phyloP scores from a whole-genome alignment of 495 filamentous ascomycete species.

The Penicillium dipodomyicola region DNA sequence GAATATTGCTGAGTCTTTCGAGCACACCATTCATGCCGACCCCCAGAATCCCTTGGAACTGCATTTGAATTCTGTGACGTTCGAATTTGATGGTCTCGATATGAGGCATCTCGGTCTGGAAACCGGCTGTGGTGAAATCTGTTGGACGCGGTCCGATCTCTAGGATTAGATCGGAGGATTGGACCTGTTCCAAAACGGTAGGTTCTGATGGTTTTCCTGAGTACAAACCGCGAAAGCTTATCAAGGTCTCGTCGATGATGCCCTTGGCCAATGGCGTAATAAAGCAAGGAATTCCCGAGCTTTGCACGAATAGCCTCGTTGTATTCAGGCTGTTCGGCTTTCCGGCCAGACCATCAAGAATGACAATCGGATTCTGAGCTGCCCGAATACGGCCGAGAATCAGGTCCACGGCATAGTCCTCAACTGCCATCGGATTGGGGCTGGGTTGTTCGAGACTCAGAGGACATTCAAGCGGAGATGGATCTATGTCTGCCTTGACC shows the following conservation, averaged over 20 bases:
- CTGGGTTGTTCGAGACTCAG: background rate
- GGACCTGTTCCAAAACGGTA: conserved; percentile 8
- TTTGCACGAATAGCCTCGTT: conserved; percentile 10
- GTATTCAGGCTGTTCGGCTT: conserved; percentile 3
- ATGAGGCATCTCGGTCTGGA: conserved; percentile 9
- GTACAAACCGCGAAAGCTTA: conserved; percentile 9
- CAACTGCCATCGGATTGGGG: background rate
- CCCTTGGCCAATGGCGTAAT: conserved; percentile 16
- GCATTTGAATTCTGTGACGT: conserved; percentile 3
- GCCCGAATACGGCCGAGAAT: background rate
- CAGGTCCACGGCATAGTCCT: conserved; percentile 5
- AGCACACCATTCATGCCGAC: conserved; percentile 8
- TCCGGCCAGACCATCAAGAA: conserved; percentile 13
- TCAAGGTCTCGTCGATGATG: conserved; percentile 11
- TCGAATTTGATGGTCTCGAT: conserved; percentile 13
- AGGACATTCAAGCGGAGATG: conserved; percentile 7
- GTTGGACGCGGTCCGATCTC: conserved; percentile 12
- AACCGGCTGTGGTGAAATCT: conserved; percentile 13
- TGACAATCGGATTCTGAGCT: conserved; percentile 10
- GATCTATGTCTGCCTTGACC: conserved; percentile 11
- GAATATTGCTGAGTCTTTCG: background rate
- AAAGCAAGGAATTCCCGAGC: conserved; percentile 9
- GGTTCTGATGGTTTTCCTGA: conserved; percentile 4
- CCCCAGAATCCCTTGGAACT: background rate
- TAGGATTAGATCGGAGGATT: conserved; percentile 16